A percentile compares a stretch with the other conserved stretches of the same genome.
Evolutionary conservation across 139 green algal genomes (phyloP).

Genomic region (Protoeuglena noctilucae): DNA sequence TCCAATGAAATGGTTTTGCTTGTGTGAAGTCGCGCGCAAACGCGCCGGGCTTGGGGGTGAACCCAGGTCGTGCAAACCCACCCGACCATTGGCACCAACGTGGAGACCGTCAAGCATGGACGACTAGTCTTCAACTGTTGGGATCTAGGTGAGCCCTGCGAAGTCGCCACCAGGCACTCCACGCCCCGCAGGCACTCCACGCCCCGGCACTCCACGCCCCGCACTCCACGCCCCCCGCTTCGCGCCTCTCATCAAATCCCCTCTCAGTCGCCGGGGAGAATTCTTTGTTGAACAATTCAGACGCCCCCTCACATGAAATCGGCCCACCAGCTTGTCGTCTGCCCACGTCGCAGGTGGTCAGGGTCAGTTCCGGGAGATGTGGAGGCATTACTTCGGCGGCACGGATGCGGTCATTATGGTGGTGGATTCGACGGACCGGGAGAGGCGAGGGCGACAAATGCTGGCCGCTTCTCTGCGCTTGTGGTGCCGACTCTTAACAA

Average conservation of each 20-base stretch:
- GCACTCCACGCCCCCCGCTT: too few species aligned
- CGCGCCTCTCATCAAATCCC: neutral
- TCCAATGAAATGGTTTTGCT: too few species aligned
- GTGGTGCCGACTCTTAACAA: too few species aligned
- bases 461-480: too few species aligned
- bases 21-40: neutral
- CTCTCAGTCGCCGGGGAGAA: slow-evolving; percentile 92
- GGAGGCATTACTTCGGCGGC: slow-evolving; percentile 96
- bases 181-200: too few species aligned
- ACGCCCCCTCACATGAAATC: slow-evolving; percentile 81
- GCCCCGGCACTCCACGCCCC: too few species aligned
- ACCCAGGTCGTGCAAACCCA: neutral
- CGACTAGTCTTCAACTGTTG: slow-evolving; percentile 11
- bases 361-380: slow-evolving; percentile 61
- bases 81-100: slow-evolving; percentile 53
- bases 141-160: neutral
- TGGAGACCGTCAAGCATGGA: slow-evolving; percentile 50
- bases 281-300: slow-evolving; percentile 87
- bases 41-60: neutral
- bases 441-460: too few species aligned
- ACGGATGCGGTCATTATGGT: slow-evolving; percentile 98
- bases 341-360: neutral
- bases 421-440: slow-evolving; percentile 86
- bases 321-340: neutral
- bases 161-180: too few species aligned